A percentile compares a stretch with the other conserved stretches of the same genome.
These are phyloP conservation scores for Diplocarpon rosae DNA, from an alignment of 2,329 filamentous ascomycete species.

Conservation along the genomic window DNA sequence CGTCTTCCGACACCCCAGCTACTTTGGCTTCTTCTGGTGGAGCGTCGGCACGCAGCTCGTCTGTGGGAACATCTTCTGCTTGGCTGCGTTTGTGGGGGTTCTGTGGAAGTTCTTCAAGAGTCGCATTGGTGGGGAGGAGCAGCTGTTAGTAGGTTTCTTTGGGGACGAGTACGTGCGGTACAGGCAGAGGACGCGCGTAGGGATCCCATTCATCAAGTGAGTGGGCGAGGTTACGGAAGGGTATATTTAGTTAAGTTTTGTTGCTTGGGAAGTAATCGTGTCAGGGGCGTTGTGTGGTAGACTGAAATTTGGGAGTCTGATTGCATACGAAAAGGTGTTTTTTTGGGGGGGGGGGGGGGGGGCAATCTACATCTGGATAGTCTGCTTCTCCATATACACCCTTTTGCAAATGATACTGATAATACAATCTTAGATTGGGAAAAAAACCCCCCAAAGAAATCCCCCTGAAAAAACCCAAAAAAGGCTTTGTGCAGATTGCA, in stretches of 20 bases:
- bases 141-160: constrained; percentile 69
- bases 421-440: too few species aligned
- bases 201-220: constrained; percentile 63
- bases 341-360: too few species aligned
- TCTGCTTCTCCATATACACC: too few species aligned
- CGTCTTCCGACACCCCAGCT: constrained; percentile 72
- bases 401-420: too few species aligned
- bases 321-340: too few species aligned
- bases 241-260: too few species aligned
- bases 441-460: too few species aligned
- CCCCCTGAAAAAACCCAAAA: too few species aligned
- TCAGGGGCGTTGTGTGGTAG: too few species aligned
- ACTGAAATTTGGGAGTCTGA: too few species aligned
- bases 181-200: constrained; percentile 56
- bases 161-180: constrained; percentile 71
- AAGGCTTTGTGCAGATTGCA: too few species aligned
- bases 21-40: constrained; percentile 99
- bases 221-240: background rate
- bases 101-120: constrained; percentile 77
- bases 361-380: too few species aligned
- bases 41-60: constrained; percentile 87
- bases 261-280: background rate
- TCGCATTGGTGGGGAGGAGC: constrained; percentile 72
- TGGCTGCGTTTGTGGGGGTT: constrained; percentile 60
- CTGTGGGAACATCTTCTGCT: constrained; percentile 73